Conservation (phyloP, 1,139 yeast genomes). For the Debaryomyces sp. region DNA sequence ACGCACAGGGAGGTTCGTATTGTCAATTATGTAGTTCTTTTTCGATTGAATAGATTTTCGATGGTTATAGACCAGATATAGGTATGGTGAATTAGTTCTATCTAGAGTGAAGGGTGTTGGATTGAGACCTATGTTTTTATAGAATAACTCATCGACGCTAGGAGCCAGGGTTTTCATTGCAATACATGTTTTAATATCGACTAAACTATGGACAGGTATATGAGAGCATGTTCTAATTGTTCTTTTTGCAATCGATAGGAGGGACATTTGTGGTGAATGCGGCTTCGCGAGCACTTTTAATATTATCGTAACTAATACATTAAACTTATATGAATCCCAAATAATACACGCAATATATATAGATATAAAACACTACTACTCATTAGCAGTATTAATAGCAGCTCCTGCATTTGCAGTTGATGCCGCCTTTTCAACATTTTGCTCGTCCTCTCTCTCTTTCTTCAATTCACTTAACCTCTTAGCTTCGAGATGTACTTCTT, state of each 20-base stretch:
- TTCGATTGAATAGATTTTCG: background rate
- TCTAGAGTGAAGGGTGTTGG: background rate
- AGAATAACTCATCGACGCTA: background rate
- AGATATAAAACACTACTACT: background rate
- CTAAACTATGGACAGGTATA: background rate
- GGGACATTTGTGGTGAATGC: background rate
- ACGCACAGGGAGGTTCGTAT: background rate
- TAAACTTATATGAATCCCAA: background rate
- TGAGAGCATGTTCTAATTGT: background rate
- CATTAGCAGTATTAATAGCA: constrained; percentile 15
- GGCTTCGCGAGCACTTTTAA: background rate
- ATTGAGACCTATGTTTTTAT: background rate
- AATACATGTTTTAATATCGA: background rate
- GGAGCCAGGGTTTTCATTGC: background rate
- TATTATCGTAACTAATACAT: constrained; percentile 1
- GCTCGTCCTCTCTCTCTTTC: constrained; percentile 24
- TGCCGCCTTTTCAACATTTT: constrained; percentile 13
- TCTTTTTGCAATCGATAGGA: background rate
- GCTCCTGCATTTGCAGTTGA: constrained; percentile 15
- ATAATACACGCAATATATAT: background rate
- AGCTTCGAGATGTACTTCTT: constrained; percentile 74
- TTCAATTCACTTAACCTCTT: constrained; percentile 65
- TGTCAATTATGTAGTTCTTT: background rate
- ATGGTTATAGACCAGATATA: background rate
- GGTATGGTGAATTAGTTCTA: background rate